Conservation (phyloP, 2,329 filamentous ascomycete species). For the Calonectria hongkongensis region DNA sequence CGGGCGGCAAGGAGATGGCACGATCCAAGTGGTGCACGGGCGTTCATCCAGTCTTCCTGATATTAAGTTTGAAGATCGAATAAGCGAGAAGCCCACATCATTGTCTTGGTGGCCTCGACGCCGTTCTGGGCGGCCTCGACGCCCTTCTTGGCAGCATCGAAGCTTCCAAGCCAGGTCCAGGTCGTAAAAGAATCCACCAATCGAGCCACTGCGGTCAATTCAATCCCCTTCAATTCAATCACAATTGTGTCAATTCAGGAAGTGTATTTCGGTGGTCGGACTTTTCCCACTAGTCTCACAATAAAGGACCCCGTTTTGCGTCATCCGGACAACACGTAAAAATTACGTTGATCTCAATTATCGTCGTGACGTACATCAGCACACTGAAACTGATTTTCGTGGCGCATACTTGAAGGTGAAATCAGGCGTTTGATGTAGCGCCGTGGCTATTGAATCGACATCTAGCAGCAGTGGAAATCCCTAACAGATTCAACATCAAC, state of each 20-base stretch:
- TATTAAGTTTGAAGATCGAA: too few relatives aligned
- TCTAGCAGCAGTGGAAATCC: slow-evolving; percentile 6
- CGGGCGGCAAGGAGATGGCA: too few relatives aligned
- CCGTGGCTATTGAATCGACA: slow-evolving; percentile 5
- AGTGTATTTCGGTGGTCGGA: background rate
- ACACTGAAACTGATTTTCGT: slow-evolving; percentile 10
- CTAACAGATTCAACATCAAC: slow-evolving; percentile 9
- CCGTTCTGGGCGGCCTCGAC: too few relatives aligned
- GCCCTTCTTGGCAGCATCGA: too few relatives aligned
- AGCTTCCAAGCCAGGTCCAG: too few relatives aligned
- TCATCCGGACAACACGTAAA: slow-evolving; percentile 2
- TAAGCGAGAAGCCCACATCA: too few relatives aligned
- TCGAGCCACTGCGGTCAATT: too few relatives aligned
- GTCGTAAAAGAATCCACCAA: too few relatives aligned
- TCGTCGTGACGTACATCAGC: background rate
- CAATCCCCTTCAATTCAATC: background rate
- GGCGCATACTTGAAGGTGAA: slow-evolving; percentile 13
- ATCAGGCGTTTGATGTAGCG: slow-evolving; percentile 15
- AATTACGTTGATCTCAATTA: background rate
- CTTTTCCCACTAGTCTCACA: too few relatives aligned
- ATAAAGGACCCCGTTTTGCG: background rate
- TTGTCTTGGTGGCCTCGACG: too few relatives aligned
- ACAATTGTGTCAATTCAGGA: background rate
- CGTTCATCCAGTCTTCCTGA: too few relatives aligned
- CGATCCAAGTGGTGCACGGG: too few relatives aligned